Base-by-base conservation (phyloP, 2,329 filamentous ascomycete genomes). In the Venturia oleaginea region DNA sequence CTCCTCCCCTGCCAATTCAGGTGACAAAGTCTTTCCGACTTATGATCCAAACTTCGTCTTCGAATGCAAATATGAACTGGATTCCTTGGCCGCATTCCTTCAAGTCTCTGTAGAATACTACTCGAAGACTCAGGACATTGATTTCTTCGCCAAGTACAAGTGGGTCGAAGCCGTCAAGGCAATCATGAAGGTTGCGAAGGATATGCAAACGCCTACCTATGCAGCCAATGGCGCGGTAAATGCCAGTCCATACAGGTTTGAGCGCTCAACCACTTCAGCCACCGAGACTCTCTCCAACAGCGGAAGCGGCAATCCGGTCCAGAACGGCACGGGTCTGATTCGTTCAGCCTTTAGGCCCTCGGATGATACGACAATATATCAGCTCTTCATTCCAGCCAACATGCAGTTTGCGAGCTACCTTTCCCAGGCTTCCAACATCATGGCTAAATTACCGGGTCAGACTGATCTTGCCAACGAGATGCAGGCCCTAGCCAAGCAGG, bases 331-430 rank as follows among this genome's bases (percentile, higher is more conserved):
- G 24, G 80, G 80, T 5, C 72, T 82, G 19, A 76, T 82, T 63
- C 73, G 80, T 46, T 79, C 77, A 4, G 79, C 77, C 15, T 82
- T 82, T 71, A 74, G 80, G 13, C 80, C 80, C 3, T 79, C 77
- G 34, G 80, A 82, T 67, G 80, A 82, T 68, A 69, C 77, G 0
- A 81, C 79, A 7, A 80, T 81, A 60, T 81, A 75, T 67, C 79
- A 81, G 67, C 72, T 79, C 61, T 78, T 79, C 70, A 78, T 81
- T 27, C 79, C 79, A 0, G 73, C 77, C 63, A 83, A 82, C 64
- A 91, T 91, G 87, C 90, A 91, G 87, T 86, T 91, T 68, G 80
- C 86, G 38, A 77, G 82, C 27, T 89, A 86, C 69, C 80, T 92
- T 3, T 76, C 77, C 13, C 77, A 79, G 0, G 76, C 82, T 0